Conservation (phyloP, 2,329 filamentous ascomycete species). For the Fusarium sp. region DNA sequence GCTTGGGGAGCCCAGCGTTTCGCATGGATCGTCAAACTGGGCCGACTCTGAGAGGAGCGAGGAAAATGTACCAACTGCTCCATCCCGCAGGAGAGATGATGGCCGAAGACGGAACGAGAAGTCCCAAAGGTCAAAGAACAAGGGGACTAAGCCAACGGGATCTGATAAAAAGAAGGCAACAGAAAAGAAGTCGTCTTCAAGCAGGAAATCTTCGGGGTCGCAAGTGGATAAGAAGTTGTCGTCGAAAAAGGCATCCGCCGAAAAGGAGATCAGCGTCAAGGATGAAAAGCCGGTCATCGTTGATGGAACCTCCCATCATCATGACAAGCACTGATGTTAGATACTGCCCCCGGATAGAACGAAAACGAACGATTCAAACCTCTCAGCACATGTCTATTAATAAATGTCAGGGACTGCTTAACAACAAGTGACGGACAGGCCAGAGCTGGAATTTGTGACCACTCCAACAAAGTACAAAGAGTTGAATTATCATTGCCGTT, state of each 20-base stretch:
- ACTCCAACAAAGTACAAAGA: not conserved
- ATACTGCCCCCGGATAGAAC: not conserved
- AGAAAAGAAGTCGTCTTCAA: conserved; percentile 18
- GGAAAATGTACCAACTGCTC: conserved; percentile 1
- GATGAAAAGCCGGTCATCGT: conserved; percentile 25
- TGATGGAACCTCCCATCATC: conserved; percentile 30
- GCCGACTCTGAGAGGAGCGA: not conserved
- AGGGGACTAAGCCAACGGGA: conserved; percentile 12
- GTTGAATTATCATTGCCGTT: not conserved
- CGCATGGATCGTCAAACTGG: not conserved
- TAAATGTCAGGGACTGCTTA: not conserved
- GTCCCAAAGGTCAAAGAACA: conserved; percentile 25
- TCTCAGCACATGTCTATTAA: not conserved
- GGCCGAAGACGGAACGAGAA: conserved; percentile 5
- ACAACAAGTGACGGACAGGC: not conserved
- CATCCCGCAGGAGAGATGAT: conserved; percentile 11
- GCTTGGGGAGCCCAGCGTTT: not conserved
- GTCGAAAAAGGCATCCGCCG: conserved; percentile 4
- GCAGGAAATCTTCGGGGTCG: conserved; percentile 9
- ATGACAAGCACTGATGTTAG: conserved; percentile 2
- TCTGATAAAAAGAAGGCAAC: conserved; percentile 16
- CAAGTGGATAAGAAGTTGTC: conserved; percentile 24
- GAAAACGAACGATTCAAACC: not conserved
- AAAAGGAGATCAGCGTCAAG: conserved; percentile 16
- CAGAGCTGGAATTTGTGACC: not conserved